These are phyloP conservation scores for Suillus lakei DNA, from an alignment of 768 basidiomycete genomes.

Conservation along the genomic window DNA sequence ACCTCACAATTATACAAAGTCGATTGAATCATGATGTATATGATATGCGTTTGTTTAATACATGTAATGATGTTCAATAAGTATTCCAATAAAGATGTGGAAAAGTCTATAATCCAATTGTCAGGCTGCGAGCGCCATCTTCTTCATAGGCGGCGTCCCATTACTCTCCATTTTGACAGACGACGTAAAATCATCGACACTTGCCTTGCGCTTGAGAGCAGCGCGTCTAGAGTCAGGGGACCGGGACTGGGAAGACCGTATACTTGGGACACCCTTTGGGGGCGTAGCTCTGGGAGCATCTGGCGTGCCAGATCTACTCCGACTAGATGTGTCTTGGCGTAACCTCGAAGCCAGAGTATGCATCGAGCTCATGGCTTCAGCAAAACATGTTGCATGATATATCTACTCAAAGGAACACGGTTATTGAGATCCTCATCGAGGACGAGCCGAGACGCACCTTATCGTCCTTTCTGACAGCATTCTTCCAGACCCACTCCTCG, in stretches of 20 bases:
- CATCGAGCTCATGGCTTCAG: conserved; percentile 71
- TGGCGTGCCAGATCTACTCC: conserved; percentile 81
- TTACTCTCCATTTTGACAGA: conserved; percentile 40
- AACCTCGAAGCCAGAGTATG: conserved; percentile 70
- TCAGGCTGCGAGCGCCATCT: conserved; percentile 53
- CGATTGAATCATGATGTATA: conserved; percentile 4
- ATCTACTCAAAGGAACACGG: conserved; percentile 53
- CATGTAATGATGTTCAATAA: conserved; percentile 27
- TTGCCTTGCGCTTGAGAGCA: conserved; percentile 81
- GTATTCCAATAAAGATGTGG: conserved; percentile 37
- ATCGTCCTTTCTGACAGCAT: conserved; percentile 84
- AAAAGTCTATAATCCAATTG: conserved; percentile 14
- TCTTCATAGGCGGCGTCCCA: conserved; percentile 71
- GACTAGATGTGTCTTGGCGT: conserved; percentile 59
- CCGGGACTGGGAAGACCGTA: conserved; percentile 49
- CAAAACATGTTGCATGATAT: conserved; percentile 94
- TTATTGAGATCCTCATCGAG: conserved; percentile 3
- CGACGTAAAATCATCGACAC: conserved; percentile 46
- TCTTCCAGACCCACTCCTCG: conserved; percentile 98
- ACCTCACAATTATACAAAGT: background rate
- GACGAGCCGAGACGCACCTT: conserved; percentile 55
- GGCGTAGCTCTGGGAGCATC: conserved; percentile 51
- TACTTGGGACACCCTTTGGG: conserved; percentile 34
- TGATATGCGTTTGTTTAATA: conserved; percentile 12
- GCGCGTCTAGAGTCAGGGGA: conserved; percentile 56